These are phyloP conservation scores for Phytophthora melonis DNA, from an alignment of 352 stramenopile species.

Conservation along the genomic window DNA sequence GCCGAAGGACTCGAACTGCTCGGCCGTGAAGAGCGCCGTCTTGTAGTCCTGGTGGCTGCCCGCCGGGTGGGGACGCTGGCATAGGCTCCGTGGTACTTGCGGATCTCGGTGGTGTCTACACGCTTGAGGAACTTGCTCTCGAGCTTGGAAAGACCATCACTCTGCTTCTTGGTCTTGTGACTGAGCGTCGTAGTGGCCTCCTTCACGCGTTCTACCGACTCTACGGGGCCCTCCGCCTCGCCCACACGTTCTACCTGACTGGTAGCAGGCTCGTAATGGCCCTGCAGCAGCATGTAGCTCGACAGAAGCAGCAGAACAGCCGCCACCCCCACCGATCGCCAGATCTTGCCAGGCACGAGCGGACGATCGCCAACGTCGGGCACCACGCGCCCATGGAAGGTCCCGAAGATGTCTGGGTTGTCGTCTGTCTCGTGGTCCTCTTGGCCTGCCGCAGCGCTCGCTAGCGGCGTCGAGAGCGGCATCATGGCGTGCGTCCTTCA, in stretches of 20 bases:
- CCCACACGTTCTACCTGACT: background rate
- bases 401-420: slow-evolving; percentile 25
- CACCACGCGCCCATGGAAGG: slow-evolving; percentile 24
- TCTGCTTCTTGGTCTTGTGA: slow-evolving; percentile 30
- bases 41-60: slow-evolving; percentile 68
- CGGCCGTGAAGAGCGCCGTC: slow-evolving; percentile 65
- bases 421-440: slow-evolving; percentile 13
- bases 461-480: slow-evolving; percentile 21
- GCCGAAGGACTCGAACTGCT: slow-evolving; percentile 66
- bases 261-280: slow-evolving; percentile 10
- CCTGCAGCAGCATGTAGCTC: slow-evolving; percentile 38
- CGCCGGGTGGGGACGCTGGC: slow-evolving; percentile 50
- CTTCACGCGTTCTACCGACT: background rate
- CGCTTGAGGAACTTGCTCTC: slow-evolving; percentile 34
- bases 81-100: slow-evolving; percentile 40
- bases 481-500: slow-evolving; percentile 23
- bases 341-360: slow-evolving; percentile 14
- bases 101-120: slow-evolving; percentile 37
- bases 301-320: slow-evolving; percentile 26
- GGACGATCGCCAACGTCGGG: slow-evolving; percentile 15
- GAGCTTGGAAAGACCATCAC: slow-evolving; percentile 31
- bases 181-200: slow-evolving; percentile 18
- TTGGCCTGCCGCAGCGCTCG: background rate
- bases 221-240: background rate
- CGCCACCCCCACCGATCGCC: slow-evolving; percentile 23